Evolutionary conservation across 768 basidiomycete species (phyloP).

Genomic region (Termitomyces sp.): DNA sequence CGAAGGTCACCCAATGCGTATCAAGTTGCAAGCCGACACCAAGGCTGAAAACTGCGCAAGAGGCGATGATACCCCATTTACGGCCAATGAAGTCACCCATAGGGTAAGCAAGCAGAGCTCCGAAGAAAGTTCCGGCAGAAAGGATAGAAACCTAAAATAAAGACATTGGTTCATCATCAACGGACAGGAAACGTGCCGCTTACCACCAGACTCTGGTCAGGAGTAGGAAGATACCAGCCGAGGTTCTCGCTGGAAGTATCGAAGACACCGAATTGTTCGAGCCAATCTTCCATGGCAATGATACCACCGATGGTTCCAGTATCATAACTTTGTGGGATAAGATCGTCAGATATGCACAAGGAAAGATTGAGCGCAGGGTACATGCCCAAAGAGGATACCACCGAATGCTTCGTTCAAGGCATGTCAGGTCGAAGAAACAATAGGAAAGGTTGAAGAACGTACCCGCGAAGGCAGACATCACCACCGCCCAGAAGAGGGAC

Average conservation of each 20-base stretch:
- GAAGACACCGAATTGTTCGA: constrained; percentile 44
- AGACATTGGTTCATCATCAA: background rate
- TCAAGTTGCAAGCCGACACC: constrained; percentile 62
- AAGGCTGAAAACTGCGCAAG: constrained; percentile 55
- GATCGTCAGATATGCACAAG: too few relatives aligned
- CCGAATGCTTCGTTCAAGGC: constrained; percentile 31
- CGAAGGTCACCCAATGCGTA: constrained; percentile 22
- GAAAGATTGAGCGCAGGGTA: background rate
- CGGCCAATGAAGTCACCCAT: constrained; percentile 49
- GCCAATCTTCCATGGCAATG: constrained; percentile 58
- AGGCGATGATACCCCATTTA: constrained; percentile 55
- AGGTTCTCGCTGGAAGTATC: constrained; percentile 15
- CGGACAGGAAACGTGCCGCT: background rate
- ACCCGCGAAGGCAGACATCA: constrained; percentile 39
- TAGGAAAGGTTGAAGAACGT: constrained; percentile 15
- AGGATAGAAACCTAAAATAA: constrained; percentile 51
- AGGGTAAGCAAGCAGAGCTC: constrained; percentile 48
- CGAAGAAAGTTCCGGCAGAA: constrained; percentile 88
- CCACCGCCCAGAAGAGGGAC: constrained; percentile 29
- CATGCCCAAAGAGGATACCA: constrained; percentile 44
- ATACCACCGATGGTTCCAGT: constrained; percentile 83
- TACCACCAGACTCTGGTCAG: constrained; percentile 37
- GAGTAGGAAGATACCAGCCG: constrained; percentile 40
- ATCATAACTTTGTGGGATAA: constrained; percentile 56
- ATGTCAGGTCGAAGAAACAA: background rate